Conservation (phyloP, 345 rosid species). For the Eucalyptus sp. region DNA sequence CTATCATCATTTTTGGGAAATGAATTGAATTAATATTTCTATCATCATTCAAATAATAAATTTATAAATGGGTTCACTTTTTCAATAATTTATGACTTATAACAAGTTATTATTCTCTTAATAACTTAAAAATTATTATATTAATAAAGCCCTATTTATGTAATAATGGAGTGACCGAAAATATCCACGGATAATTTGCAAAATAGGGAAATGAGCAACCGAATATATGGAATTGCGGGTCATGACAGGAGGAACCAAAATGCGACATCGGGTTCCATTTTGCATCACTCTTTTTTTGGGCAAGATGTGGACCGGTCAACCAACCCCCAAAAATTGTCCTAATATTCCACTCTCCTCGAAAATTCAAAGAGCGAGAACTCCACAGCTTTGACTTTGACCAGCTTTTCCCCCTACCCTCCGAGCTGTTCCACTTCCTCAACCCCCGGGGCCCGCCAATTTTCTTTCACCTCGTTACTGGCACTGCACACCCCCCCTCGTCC, state of each 20-base stretch:
- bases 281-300: not conserved
- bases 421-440: not conserved
- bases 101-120: no score
- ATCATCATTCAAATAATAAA: not conserved
- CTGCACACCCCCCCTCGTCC: no score
- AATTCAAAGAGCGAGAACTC: not conserved
- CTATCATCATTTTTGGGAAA: not conserved
- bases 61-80: accelerated
- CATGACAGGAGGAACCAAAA: not conserved
- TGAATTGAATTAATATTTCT: not conserved
- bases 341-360: not conserved
- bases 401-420: not conserved
- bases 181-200: not conserved
- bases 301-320: not conserved
- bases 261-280: not conserved
- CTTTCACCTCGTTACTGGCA: not conserved
- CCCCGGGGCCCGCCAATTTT: not conserved
- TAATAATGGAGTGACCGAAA: not conserved
- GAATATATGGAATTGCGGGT: not conserved
- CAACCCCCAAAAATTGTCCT: not conserved
- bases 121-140: no score
- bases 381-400: not conserved
- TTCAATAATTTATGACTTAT: no score
- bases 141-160: no score
- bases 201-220: not conserved